phyloP scores from a whole-genome alignment of 208 protist species.

The Herpetomonas muscarum region DNA sequence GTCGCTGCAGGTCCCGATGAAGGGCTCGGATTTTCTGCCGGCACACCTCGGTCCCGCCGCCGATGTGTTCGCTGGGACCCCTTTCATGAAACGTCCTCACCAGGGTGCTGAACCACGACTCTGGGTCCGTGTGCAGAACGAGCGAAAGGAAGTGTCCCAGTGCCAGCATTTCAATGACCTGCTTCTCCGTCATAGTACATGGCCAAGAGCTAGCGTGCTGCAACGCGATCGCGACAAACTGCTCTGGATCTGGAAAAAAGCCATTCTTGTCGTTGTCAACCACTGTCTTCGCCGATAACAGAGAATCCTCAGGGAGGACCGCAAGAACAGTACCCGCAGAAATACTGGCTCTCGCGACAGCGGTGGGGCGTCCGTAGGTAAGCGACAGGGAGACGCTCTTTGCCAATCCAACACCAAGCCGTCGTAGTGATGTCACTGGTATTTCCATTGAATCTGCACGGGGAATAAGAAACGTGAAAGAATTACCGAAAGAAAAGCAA shows the following conservation, averaged over 20 bases:
- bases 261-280: not conserved
- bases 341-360: not conserved
- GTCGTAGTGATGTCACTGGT: not conserved
- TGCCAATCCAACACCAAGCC: slow-evolving; percentile 1
- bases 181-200: not conserved
- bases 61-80: too few relatives aligned
- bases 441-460: not conserved
- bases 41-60: not conserved
- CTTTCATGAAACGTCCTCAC: too few relatives aligned
- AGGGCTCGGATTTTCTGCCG: not conserved
- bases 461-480: not conserved
- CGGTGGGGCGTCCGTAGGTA: not conserved
- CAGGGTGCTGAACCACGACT: not conserved
- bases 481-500: slow-evolving; percentile 2
- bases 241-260: not conserved
- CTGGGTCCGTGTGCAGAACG: not conserved
- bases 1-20: not conserved
- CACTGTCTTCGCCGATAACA: not conserved
- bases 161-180: slow-evolving; percentile 14
- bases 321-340: slow-evolving; percentile 1
- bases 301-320: slow-evolving; percentile 1
- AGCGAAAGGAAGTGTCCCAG: slow-evolving; percentile 25
- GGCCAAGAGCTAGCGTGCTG: not conserved
- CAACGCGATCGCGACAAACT: not conserved
- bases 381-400: not conserved